Percentiles rank a stretch among this genome's conserved stretches.
These are phyloP conservation scores for Cochlearia excelsa DNA, from an alignment of 345 rosid species.

Conservation along the genomic window DNA sequence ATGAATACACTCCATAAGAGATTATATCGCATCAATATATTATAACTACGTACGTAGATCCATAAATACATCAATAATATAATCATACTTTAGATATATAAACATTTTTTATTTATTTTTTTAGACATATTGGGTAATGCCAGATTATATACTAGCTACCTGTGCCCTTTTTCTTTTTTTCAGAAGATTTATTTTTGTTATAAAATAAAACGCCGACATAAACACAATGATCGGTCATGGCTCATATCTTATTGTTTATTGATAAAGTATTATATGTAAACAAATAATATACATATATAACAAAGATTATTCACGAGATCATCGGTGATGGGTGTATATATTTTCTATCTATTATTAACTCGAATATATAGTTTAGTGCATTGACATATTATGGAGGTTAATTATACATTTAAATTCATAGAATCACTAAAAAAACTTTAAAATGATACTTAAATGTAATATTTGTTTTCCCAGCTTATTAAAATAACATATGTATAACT, in stretches of 20 bases:
- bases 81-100: slow-evolving; percentile 19
- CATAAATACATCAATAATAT: slow-evolving; percentile 8
- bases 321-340: slow-evolving; percentile 5
- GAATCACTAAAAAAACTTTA: no score
- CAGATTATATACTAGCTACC: slow-evolving; percentile 23
- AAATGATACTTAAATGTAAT: no score
- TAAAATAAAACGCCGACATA: slow-evolving; percentile 38
- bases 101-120: slow-evolving; percentile 19
- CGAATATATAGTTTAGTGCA: slow-evolving; percentile 10
- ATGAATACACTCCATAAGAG: slow-evolving; percentile 27
- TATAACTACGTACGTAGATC: slow-evolving; percentile 24
- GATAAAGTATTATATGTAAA: slow-evolving; percentile 26
- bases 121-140: slow-evolving; percentile 26
- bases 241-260: slow-evolving; percentile 34
- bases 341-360: not conserved
- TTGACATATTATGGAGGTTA: not conserved
- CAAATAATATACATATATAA: slow-evolving; percentile 26
- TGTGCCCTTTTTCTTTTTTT: slow-evolving; percentile 9
- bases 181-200: slow-evolving; percentile 18
- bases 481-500: not conserved
- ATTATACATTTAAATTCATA: not conserved
- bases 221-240: slow-evolving; percentile 33
- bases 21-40: slow-evolving; percentile 1
- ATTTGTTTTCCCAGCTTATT: no score
- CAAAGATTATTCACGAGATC: slow-evolving; percentile 36